Conservation (phyloP, 139 green algal genomes). For the Tetradesmus obliquus region DNA sequence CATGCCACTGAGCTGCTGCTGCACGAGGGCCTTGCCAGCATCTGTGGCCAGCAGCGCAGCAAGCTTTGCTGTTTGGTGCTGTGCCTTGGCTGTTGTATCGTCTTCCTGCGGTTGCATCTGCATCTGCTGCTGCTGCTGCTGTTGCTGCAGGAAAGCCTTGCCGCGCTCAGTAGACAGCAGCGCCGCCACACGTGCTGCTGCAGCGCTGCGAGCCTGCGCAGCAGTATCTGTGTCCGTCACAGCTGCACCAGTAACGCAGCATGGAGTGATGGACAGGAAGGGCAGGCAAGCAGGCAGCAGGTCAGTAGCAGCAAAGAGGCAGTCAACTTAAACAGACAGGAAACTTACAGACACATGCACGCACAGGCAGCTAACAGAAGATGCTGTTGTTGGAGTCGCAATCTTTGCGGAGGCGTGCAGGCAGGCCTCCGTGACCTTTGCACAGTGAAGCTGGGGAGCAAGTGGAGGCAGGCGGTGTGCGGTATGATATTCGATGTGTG, state of each 20-base stretch:
- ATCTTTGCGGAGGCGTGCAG: background rate
- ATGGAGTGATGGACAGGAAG: background rate
- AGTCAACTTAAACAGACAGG: background rate
- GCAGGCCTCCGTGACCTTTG: background rate
- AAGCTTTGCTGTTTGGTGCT: slow-evolving; percentile 1
- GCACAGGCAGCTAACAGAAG: background rate
- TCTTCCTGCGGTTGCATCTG: background rate
- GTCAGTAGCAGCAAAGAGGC: background rate
- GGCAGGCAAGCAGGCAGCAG: background rate
- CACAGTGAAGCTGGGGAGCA: background rate
- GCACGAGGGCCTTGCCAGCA: background rate
- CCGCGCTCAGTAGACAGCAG: slow-evolving; percentile 4
- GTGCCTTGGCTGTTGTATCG: background rate
- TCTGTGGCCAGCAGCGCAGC: background rate
- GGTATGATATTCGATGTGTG: background rate
- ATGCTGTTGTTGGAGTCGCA: background rate
- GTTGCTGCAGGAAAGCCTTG: background rate
- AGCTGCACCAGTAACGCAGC: background rate
- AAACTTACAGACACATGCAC: background rate
- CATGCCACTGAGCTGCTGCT: background rate
- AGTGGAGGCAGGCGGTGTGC: background rate
- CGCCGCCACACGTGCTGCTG: background rate
- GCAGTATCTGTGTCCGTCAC: background rate
- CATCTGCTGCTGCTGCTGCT: background rate
- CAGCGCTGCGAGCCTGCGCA: background rate